Base-by-base conservation (phyloP, 2,329 filamentous ascomycete genomes). In the Xylariaceae sp. region DNA sequence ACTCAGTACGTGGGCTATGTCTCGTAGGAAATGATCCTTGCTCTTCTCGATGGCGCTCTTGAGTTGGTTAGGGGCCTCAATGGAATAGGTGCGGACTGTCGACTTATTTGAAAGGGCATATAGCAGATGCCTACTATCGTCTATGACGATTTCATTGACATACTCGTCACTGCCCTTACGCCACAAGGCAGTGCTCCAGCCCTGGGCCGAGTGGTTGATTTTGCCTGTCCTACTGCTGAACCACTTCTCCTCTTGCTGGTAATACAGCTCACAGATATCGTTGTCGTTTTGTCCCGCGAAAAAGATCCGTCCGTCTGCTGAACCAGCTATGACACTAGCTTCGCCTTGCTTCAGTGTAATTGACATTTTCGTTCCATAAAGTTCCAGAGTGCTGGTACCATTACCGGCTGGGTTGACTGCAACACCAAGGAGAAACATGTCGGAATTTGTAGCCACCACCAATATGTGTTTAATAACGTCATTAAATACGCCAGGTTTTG, bases 211-310 rank as follows among this genome's bases (percentile, higher is more conserved):
- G 62, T 96, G 93, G 60, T 94, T 94, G 49, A 91, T 82, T 66
- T 90, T 95, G 45, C 85, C 83, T 61, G 88, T 94, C 51, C 86
- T 80, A 63, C 83, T 89, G 39, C 87, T 85, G 61, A 98, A 98
- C 93, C 93, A 98, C 54, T 87, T 85, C 66, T 98, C 93, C 63
- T 97, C 89, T 58, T 95, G 89, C 65, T 97, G 91, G 62, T 98
- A 98, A 53, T 86, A 90, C 40, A 98, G 78, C 65, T 98, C 93
- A 62, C 93, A 88, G 36, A 98, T 81, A 55, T 97, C 90, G 49
- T 89, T 89, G 51, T 91, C 87, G 38, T 74, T 77, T 38, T 76
- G 78, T 29, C 89, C 88, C 32, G 86, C 83, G 58, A 96, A 95
- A 71, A 98, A 98, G 50, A 98, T 93, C 47, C 93, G 86, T 8